Evolutionary conservation across 1,284 basidiomycete genomes (phyloP).

Genomic region (Mycosarcoma mackinlayi): DNA sequence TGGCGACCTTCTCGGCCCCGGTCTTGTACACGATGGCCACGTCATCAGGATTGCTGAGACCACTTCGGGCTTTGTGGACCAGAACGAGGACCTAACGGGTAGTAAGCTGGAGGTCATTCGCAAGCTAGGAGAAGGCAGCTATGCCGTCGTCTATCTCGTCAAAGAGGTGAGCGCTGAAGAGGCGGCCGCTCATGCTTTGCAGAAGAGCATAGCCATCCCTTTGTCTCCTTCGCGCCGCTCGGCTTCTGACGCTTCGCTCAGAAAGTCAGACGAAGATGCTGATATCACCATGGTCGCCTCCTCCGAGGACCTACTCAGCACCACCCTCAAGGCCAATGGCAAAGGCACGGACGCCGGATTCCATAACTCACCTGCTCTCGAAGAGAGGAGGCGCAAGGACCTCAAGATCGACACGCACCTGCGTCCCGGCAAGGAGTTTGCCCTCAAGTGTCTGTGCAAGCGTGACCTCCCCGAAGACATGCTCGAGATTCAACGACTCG

Average conservation of each 20-base stretch:
- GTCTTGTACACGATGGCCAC: conserved; percentile 63
- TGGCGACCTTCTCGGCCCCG: conserved; percentile 63
- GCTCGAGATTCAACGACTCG: conserved; percentile 64
- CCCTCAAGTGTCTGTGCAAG: conserved; percentile 92
- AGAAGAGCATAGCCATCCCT: conserved; percentile 25
- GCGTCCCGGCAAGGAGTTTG: conserved; percentile 76
- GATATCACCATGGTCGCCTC: conserved; percentile 41
- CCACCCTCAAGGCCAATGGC: conserved; percentile 39
- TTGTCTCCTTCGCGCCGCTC: conserved; percentile 9
- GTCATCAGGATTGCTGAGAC: conserved; percentile 61
- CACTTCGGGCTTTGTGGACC: conserved; percentile 58
- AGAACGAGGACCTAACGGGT: conserved; percentile 49
- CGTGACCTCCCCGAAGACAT: conserved; percentile 61
- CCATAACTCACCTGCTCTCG: conserved; percentile 47
- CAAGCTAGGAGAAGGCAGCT: conserved; percentile 66
- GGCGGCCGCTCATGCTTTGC: conserved; percentile 11
- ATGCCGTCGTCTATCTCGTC: conserved; percentile 66
- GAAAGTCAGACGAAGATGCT: conserved; percentile 27
- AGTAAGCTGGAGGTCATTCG: conserved; percentile 61
- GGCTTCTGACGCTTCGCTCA: not conserved
- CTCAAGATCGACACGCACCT: conserved; percentile 35
- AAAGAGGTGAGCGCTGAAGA: conserved; percentile 56
- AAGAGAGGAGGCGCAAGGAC: conserved; percentile 46
- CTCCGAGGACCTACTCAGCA: conserved; percentile 45
- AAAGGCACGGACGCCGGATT: conserved; percentile 31